Percentiles rank a stretch among this genome's conserved stretches.
phyloP scores from a whole-genome alignment of 116 monocot species.

The Iris pallida region DNA sequence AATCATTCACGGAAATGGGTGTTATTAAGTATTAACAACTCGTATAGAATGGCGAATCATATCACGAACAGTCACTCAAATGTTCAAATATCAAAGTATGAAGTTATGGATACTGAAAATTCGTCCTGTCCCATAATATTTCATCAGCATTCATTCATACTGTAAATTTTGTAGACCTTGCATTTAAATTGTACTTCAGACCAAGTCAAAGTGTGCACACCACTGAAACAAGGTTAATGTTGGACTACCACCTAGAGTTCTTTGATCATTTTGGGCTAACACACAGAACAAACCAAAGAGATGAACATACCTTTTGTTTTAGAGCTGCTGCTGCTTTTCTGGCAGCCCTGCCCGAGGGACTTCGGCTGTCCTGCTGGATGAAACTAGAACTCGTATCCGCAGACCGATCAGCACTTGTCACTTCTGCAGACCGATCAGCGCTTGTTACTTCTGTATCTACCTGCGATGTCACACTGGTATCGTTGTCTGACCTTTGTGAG shows the following conservation, averaged over 20 bases:
- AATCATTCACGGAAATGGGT: no score
- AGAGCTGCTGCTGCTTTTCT: conserved; percentile 16
- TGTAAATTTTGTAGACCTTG: background rate
- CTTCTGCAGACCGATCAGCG: conserved; percentile 23
- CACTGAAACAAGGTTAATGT: background rate
- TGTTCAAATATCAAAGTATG: no score
- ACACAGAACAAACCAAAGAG: background rate
- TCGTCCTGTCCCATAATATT: no score
- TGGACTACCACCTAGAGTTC: background rate
- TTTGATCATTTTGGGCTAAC: background rate
- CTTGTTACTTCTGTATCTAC: conserved; percentile 35
- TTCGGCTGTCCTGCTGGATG: conserved; percentile 21
- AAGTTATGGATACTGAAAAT: no score
- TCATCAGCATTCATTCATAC: background rate
- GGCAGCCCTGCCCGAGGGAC: conserved; percentile 14
- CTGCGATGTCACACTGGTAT: conserved; percentile 36
- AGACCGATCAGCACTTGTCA: conserved; percentile 26
- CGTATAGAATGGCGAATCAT: no score
- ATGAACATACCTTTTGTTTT: conserved; percentile 35
- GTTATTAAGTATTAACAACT: no score
- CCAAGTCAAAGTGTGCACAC: background rate
- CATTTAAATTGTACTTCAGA: background rate
- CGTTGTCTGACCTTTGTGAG: conserved; percentile 37
- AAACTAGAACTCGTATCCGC: conserved; percentile 19
- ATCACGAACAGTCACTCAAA: no score